phyloP scores from a whole-genome alignment of 176 grass and related monocot species.

The Triticum turgidum region DNA sequence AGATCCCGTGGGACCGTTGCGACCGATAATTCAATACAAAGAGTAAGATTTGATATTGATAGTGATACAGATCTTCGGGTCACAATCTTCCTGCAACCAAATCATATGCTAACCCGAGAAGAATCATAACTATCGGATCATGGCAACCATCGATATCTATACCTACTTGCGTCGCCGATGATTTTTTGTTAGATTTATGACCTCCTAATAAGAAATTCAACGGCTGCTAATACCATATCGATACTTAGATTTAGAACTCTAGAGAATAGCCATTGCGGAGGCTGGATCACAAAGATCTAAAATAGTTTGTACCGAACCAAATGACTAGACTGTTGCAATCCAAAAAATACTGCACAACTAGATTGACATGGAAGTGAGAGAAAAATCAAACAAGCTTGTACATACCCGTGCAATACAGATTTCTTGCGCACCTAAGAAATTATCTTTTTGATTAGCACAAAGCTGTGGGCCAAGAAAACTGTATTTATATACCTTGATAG shows the following conservation, averaged over 20 bases:
- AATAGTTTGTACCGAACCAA: not conserved
- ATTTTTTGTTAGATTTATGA: not conserved
- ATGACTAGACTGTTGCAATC: not conserved
- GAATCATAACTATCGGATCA: not conserved
- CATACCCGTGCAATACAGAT: not conserved
- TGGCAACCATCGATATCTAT: not conserved
- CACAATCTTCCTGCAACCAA: not conserved
- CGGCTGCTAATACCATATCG: not conserved
- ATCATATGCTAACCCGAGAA: not conserved
- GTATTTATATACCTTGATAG: not conserved
- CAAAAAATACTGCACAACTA: not conserved
- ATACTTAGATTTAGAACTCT: slow-evolving; percentile 12
- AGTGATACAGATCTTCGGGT: not conserved
- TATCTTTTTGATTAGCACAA: not conserved
- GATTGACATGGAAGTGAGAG: not conserved
- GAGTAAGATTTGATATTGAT: not conserved
- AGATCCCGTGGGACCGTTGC: not conserved
- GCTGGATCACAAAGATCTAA: not conserved
- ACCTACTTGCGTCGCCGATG: not conserved
- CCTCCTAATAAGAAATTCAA: not conserved
- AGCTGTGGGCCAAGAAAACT: not conserved
- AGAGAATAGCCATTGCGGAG: not conserved
- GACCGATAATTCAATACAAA: not conserved
- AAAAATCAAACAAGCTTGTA: not conserved
- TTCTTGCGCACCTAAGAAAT: not conserved